These are phyloP conservation scores for Penicillium mononematosum DNA, from an alignment of 495 filamentous ascomycete genomes.

Conservation along the genomic window DNA sequence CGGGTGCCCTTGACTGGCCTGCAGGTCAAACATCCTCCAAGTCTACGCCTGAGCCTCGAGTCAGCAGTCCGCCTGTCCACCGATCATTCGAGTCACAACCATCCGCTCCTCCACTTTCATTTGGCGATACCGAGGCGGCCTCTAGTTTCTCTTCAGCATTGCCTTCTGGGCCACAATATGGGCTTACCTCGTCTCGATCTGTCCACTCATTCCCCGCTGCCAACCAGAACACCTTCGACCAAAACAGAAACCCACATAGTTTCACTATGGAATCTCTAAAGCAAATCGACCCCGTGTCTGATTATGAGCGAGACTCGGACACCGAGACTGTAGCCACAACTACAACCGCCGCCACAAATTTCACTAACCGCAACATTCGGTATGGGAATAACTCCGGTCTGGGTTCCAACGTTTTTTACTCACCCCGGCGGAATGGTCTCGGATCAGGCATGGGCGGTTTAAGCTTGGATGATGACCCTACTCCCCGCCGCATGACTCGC, in stretches of 20 bases:
- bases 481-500: constrained; percentile 38
- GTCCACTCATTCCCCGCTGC: constrained; percentile 15
- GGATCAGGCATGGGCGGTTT: constrained; percentile 41
- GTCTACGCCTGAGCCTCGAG: constrained; percentile 16
- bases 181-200: constrained; percentile 22
- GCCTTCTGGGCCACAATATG: constrained; percentile 26
- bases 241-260: constrained; percentile 31
- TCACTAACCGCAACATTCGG: constrained; percentile 42
- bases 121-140: constrained; percentile 29
- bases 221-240: constrained; percentile 8
- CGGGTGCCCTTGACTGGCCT: constrained; percentile 16
- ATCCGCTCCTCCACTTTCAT: constrained; percentile 33
- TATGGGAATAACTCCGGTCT: constrained; percentile 29
- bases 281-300: constrained; percentile 33
- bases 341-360: constrained; percentile 37
- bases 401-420: constrained; percentile 23
- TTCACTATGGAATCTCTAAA: constrained; percentile 41
- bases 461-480: constrained; percentile 43
- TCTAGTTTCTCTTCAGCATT: constrained; percentile 37
- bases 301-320: constrained; percentile 46
- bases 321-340: constrained; percentile 42
- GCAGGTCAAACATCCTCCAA: constrained; percentile 9
- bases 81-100: constrained; percentile 23
- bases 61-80: constrained; percentile 15
- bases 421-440: constrained; percentile 37